These are phyloP conservation scores for Fusarium longipes DNA, from an alignment of 2,329 filamentous ascomycete species.

Conservation along the genomic window DNA sequence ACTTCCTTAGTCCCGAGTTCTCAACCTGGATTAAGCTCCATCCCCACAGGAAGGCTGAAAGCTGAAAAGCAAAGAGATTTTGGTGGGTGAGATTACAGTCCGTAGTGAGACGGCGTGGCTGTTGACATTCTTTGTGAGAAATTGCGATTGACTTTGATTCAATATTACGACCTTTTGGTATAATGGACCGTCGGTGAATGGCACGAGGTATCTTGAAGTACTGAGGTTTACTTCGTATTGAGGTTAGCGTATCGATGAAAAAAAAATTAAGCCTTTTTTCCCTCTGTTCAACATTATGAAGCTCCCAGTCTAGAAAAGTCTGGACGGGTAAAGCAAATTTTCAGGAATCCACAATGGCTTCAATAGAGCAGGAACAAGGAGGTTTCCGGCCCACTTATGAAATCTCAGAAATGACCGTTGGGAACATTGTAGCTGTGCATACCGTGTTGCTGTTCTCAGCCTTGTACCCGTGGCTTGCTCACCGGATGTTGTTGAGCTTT, in stretches of 20 bases:
- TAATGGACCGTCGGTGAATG: conserved; percentile 7
- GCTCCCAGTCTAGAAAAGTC: conserved; percentile 30
- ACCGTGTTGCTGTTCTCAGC: conserved; percentile 14
- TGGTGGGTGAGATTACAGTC: conserved; percentile 1
- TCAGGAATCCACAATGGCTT: conserved; percentile 31
- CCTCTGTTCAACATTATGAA: conserved; percentile 10
- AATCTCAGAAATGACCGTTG: conserved; percentile 14
- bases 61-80: conserved; percentile 9
- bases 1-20: conserved; percentile 5
- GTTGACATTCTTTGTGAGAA: conserved; percentile 13
- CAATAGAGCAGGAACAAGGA: conserved; percentile 10
- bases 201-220: conserved; percentile 21
- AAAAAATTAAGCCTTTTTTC: conserved; percentile 7
- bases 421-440: not conserved
- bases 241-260: conserved; percentile 9
- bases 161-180: conserved; percentile 8
- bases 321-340: conserved; percentile 35
- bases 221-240: conserved; percentile 19
- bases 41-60: conserved; percentile 1
- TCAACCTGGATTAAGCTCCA: not conserved
- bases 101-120: conserved; percentile 30
- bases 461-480: conserved; percentile 1
- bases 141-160: conserved; percentile 10
- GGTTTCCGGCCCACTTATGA: not conserved
- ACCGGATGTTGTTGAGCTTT: not conserved